Conservation (phyloP, 345 rosid species). For the Syzygium grande region DNA sequence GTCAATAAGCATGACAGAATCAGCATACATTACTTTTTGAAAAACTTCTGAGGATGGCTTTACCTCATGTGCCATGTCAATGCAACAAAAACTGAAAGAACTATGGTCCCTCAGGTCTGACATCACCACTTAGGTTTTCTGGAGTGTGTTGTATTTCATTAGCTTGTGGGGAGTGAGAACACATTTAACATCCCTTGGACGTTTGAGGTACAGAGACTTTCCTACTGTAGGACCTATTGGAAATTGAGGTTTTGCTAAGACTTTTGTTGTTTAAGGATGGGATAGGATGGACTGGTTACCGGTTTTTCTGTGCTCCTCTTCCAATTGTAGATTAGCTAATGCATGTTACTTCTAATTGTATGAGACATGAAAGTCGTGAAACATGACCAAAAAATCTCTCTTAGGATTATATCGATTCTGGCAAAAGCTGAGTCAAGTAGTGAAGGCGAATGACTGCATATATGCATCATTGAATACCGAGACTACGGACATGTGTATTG, state of each 20-base stretch:
- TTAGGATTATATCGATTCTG: not conserved
- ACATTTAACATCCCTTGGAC: not conserved
- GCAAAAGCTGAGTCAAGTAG: not conserved
- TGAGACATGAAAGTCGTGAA: not conserved
- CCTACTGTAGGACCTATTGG: not conserved
- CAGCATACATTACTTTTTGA: not conserved
- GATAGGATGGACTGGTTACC: not conserved
- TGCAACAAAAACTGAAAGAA: not conserved
- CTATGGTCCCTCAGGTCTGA: not conserved
- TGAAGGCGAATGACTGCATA: not conserved
- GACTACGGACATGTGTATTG: not conserved
- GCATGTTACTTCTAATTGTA: not conserved
- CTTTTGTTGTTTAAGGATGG: not conserved
- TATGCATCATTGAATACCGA: not conserved
- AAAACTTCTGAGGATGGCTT: not conserved
- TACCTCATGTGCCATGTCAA: not conserved
- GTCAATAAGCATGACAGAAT: not conserved
- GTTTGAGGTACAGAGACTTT: not conserved
- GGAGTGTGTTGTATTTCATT: not conserved
- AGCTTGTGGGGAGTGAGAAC: not conserved
- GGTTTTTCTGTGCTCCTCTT: not conserved
- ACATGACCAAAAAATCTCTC: not conserved
- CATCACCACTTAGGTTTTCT: not conserved
- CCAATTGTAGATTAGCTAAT: not conserved
- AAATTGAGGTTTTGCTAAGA: not conserved